These are phyloP conservation scores for Ustilago shanxiensis DNA, from an alignment of 1,284 basidiomycete species.

Conservation along the genomic window DNA sequence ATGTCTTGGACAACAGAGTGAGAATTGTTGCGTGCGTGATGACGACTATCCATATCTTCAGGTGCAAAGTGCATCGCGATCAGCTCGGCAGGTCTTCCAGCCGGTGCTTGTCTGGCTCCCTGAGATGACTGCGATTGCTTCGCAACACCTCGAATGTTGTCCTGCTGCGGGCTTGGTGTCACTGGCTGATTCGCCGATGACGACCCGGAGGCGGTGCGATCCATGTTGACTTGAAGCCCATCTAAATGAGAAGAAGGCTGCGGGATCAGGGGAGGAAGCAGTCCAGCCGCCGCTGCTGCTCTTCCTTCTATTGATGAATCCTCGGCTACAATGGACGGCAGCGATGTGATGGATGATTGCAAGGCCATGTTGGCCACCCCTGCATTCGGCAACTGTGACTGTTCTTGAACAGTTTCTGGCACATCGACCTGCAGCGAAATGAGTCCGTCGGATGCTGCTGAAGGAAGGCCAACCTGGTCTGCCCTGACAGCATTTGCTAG, in stretches of 20 bases:
- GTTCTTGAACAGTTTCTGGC: slow-evolving; percentile 22
- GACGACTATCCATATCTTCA: slow-evolving; percentile 17
- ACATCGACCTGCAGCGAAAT: slow-evolving; percentile 41
- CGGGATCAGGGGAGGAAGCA: slow-evolving; percentile 36
- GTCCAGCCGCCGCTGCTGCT: slow-evolving; percentile 3
- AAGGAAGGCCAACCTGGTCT: background rate
- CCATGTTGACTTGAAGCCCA: background rate
- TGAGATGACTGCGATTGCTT: background rate
- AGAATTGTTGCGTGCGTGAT: slow-evolving; percentile 57
- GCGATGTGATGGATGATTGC: background rate
- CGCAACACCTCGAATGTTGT: background rate
- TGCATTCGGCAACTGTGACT: background rate
- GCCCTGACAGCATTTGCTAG: background rate
- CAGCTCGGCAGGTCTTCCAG: background rate
- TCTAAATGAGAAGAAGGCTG: background rate
- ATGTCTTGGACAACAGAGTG: slow-evolving; percentile 51
- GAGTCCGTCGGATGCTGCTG: slow-evolving; percentile 30
- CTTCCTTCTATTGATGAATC: background rate
- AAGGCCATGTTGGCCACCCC: background rate
- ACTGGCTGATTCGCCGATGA: background rate
- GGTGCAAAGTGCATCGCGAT: background rate
- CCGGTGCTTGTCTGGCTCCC: background rate
- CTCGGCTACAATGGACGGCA: background rate
- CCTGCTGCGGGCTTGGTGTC: background rate
- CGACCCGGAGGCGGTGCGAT: background rate